Evolutionary conservation across 352 stramenopile genomes (phyloP).

Genomic region (Elongisporangium senticosum): DNA sequence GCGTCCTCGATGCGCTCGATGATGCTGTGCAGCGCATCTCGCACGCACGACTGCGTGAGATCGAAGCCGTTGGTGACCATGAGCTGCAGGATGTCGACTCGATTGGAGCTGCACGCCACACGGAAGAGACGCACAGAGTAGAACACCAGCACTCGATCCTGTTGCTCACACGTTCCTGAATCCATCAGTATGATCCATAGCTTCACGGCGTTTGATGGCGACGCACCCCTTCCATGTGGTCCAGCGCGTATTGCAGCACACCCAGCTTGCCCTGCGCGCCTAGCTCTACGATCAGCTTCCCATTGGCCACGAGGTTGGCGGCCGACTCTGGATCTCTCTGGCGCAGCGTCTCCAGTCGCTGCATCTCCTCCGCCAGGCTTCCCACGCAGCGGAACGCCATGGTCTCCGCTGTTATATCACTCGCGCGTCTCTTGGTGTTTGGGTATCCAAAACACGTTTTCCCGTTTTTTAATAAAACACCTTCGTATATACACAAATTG

Average conservation of each 20-base stretch:
- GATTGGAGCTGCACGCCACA: constrained; percentile 30
- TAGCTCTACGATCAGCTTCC: constrained; percentile 54
- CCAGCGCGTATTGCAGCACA: constrained; percentile 36
- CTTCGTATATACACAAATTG: background rate
- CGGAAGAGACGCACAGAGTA: constrained; percentile 68
- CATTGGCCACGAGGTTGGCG: constrained; percentile 52
- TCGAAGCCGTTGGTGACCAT: constrained; percentile 68
- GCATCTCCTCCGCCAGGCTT: constrained; percentile 55
- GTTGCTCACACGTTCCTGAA: background rate
- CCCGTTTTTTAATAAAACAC: no score
- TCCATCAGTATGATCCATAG: background rate
- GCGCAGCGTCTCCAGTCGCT: constrained; percentile 40
- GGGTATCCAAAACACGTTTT: background rate
- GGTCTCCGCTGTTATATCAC: background rate
- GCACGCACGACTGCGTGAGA: constrained; percentile 43
- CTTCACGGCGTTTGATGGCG: background rate
- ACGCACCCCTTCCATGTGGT: constrained; percentile 41
- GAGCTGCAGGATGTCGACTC: constrained; percentile 56
- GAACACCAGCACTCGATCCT: constrained; percentile 53
- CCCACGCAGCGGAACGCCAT: constrained; percentile 40
- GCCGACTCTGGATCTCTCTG: constrained; percentile 42
- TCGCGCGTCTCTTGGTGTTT: background rate
- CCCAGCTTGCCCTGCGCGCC: constrained; percentile 36
- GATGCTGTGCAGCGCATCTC: constrained; percentile 45
- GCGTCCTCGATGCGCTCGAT: constrained; percentile 25